Base-by-base conservation (phyloP, 2,329 filamentous ascomycete genomes). In the Phyllosticta ampelicida region DNA sequence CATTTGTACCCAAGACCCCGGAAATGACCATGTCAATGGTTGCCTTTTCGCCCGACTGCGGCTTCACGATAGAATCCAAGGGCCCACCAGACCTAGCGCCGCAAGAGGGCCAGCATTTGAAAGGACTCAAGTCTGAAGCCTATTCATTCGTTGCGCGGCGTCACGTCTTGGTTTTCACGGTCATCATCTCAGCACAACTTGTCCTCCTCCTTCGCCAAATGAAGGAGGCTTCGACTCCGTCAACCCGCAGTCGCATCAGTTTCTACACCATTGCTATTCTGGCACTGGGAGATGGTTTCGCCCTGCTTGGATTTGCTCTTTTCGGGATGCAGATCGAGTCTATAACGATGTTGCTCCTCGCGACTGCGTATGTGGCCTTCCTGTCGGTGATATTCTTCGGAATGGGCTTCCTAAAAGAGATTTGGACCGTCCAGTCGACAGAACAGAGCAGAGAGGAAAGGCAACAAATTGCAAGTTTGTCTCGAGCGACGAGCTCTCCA, bases 41-140 rank as follows among this genome's bases (percentile, higher is more conserved):
- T 9, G 74, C 82, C 9, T 85, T 85, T 65, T 86, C 83, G 16
- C 83, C 83, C 2, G 83, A 86, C 64, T 86, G 83, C 67, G 83
- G 83, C n/a, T 85, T 83, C 62, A 74, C 84, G 28, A 74, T 86
- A 16, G 78, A 84, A 65, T 83, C 81, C 5, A 82, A 83, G 67
- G 80, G 80, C 1, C 75, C 80, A 3, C 81, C 82, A 5, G 75
- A 80, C 51, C 78, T 74, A 61, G 68, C 78, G 5, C 77, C 77
- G 4, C 74, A 77, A 36, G 75, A 81, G 61, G 71, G 69, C 11
- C 68, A 77, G 48, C 82, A 84, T 65, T 69, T 85, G 9, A 66
- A 70, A 1, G 83, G 83, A 1, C 76, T 77, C 10, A 86, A 86
- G 64, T 70, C 77, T 5, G 82, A 86, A 65, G 74, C 79, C 21